phyloP scores from a whole-genome alignment of 306 rosid genomes.

The Spatholobus suberectus region DNA sequence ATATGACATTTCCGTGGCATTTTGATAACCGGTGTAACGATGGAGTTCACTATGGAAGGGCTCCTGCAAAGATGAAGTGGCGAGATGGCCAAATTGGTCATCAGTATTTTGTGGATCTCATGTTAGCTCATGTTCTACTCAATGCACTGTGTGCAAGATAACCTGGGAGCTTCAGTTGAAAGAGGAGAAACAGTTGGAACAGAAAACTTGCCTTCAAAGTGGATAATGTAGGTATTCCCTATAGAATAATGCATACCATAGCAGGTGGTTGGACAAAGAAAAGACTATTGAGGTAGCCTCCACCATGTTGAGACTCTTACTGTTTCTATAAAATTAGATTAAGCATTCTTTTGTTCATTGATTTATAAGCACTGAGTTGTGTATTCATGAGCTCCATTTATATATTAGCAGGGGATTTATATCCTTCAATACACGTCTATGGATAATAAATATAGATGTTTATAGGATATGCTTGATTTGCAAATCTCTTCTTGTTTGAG shows the following conservation, averaged over 20 bases:
- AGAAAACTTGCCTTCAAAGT: not conserved
- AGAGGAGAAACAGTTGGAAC: not conserved
- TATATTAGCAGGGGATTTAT: constrained; percentile 32
- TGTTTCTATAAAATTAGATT: constrained; percentile 21
- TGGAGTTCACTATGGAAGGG: constrained; percentile 92
- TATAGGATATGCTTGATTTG: constrained; percentile 29
- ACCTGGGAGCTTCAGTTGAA: constrained; percentile 16
- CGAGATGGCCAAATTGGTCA: constrained; percentile 87
- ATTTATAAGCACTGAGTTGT: constrained; percentile 25
- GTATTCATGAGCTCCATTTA: constrained; percentile 36
- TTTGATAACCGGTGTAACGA: constrained; percentile 83
- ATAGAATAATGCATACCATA: not conserved
- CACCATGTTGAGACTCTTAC: not conserved
- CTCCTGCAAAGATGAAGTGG: constrained; percentile 81
- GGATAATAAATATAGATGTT: constrained; percentile 16
- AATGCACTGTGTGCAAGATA: constrained; percentile 70
- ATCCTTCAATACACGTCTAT: not conserved
- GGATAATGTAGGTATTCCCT: constrained; percentile 1
- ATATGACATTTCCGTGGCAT: constrained; percentile 94
- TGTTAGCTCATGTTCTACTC: constrained; percentile 85
- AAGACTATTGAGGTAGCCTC: constrained; percentile 9
- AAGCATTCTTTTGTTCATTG: constrained; percentile 63
- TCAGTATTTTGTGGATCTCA: constrained; percentile 88
- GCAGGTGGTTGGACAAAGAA: constrained; percentile 29
- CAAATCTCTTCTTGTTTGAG: not conserved